Base-by-base conservation (phyloP, 2,329 filamentous ascomycete genomes). In the Penicillium sp. region DNA sequence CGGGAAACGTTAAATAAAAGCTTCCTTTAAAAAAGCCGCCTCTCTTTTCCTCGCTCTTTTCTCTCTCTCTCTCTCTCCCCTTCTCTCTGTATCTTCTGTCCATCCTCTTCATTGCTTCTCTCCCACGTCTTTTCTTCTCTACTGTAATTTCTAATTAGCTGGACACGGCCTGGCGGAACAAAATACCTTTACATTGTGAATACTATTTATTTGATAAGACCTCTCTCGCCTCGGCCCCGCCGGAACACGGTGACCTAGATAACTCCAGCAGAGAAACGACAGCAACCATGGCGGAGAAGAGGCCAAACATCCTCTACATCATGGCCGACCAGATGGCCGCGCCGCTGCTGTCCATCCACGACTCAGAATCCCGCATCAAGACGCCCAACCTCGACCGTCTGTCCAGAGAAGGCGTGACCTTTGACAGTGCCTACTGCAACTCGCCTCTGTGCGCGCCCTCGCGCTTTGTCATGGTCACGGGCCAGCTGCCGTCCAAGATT, bases 301-400 rank as follows among this genome's bases (percentile, higher is more conserved):
- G 81, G 70, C 88, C 88, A 60, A 92, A 92, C 74, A 89, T 93
- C 64, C 80, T 92, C 47, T 96, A 94, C 79, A 95, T 97, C 77
- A 96, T 97, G 91, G 92, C 92, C 55, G 92, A 97, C 75, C 92
- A 97, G 78, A 85, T 97, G 72, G 89, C 92, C 18, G 92, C 92
- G 26, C 92, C 92, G 18, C 83, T 92, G 64, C 84, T 97, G 64
- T 93, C 91, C 78, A 93, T 96, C 79, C 91, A 97, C 79, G 92
- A 97, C 73, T 83, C 86, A 47, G 80, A 88, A 52, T 96, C 91
- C 1, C 88, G 90, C 70, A 96, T 97, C 81, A 90, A 91, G 75
- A 97, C 92, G 1, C 92, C 92, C 48, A 87, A 97, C 75, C 83
- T 97, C 59, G 90, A 97, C 74, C 83, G 85, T 52, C 81, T 97